Evolutionary conservation across 306 rosid species (phyloP), one percentile per base, ranked within the genome.

Genomic region (Lathyrus tuberosus): DNA sequence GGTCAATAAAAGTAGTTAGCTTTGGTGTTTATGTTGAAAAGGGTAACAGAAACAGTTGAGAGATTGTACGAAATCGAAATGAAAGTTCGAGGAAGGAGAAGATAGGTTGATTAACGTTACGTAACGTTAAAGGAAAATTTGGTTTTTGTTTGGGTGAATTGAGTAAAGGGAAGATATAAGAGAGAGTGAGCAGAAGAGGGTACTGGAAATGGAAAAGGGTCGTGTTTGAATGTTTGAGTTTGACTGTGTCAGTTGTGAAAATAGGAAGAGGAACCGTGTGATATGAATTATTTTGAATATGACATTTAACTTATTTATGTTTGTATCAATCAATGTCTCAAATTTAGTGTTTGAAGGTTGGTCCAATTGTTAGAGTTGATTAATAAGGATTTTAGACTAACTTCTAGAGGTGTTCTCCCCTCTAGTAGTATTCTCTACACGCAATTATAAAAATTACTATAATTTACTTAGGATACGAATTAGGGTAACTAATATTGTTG

Each of bases 21-120:
- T 73, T 49, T 54, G 41, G 76, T 6, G 69, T 2, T 63, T 48
- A n/a, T 62, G 48, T n/a, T 33, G 26, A 14, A 66, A 74, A 70
- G 80, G 78, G 78, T 78, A 65, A 5, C 35, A 44, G 18, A 16
- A 24, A 49, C 10, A 26, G 31, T 4, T 1, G 40, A 35, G 7
- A 16, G 4, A 10, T 16, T 61, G 66, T 26, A 31, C 59, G 51
- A 17, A 42, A 64, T 69, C 12, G 14, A 16, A 35, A 58, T 7
- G 80, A 82, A 78, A 64, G 48, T 78, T 69, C 82, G 35, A 47
- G 46, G 86, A 78, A 81, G 82, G 58, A 56, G 52, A 17, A 66
- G 51, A 76, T 16, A 41, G 42, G 47, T 73, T 17, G 48, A 44
- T 73, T 69, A 67, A 62, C 31, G 75, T 41, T 51, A 73, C 65